phyloP scores from a whole-genome alignment of 108 stramenopile genomes.

The Fragilariopsis cylindrus region DNA sequence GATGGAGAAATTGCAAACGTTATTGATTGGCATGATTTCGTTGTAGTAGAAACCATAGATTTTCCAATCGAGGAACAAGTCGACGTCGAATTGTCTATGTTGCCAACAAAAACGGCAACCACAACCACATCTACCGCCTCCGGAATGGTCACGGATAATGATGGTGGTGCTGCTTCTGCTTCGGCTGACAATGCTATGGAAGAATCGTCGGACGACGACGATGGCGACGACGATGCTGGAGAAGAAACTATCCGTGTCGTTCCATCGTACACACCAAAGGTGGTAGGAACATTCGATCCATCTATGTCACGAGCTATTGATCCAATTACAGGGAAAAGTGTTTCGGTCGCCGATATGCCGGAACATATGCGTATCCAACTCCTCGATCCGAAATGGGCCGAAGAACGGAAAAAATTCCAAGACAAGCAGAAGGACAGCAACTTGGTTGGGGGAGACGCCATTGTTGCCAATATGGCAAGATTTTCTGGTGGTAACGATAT shows the following conservation, averaged over 20 bases:
- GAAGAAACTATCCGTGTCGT: slow-evolving; percentile 87
- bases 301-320: slow-evolving; percentile 79
- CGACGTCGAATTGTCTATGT: slow-evolving; percentile 42
- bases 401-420: slow-evolving; percentile 84
- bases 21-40: slow-evolving; percentile 99
- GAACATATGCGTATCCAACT: slow-evolving; percentile 99
- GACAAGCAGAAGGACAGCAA: slow-evolving; percentile 94
- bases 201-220: slow-evolving; percentile 33
- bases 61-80: slow-evolving; percentile 89
- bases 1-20: slow-evolving; percentile 49
- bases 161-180: not conserved
- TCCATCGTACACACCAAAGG: slow-evolving; percentile 87
- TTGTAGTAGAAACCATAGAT: slow-evolving; percentile 97
- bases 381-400: slow-evolving; percentile 95
- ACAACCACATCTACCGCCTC: not conserved
- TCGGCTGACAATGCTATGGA: slow-evolving; percentile 46
- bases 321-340: slow-evolving; percentile 90
- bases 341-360: slow-evolving; percentile 81
- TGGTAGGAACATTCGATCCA: slow-evolving; percentile 68
- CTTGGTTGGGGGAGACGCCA: slow-evolving; percentile 86
- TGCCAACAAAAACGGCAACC: slow-evolving; percentile 36
- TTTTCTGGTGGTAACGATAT: slow-evolving; percentile 33
- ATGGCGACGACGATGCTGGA: slow-evolving; percentile 79
- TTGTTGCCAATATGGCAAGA: slow-evolving; percentile 84
- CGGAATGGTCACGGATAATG: slow-evolving; percentile 24